Evolutionary conservation across 1,284 basidiomycete genomes (phyloP), one percentile per base, ranked within the genome.

Genomic region (Phenoliferia sp.): DNA sequence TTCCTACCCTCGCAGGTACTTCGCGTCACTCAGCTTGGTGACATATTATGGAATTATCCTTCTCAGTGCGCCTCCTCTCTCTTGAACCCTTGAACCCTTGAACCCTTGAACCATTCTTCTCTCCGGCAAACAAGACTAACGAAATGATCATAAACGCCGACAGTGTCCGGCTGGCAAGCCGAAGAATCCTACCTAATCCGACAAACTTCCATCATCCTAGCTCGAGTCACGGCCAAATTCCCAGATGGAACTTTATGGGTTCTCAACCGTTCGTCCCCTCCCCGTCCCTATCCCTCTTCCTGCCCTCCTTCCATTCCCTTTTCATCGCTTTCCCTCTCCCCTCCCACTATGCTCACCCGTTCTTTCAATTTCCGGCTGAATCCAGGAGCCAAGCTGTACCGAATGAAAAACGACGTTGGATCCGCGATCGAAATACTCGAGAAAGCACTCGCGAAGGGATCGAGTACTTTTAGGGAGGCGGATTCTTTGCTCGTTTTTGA

Each of bases 401-500:
- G 75, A 16, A 63, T 63, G n/a, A 59, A 64, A 7, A 65, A 64
- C n/a, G 19, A 67, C 16, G 64, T 64, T 3, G 68, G 67, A 15
- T 52, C 39, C 0, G 75, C 75, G 15, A 64, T 71, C 31, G 19
- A 29, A 22, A 67, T 72, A 26, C 62, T 75, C 7, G 62, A 71
- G 36, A 34, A 50, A 7, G 69, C 66, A 6, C 60, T 73, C 10
- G 35, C 29, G 31, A 34, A 63, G 19, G 68, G 65, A 4, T 70
- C 64, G 4, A n/a, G n/a, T n/a, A 26, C 58, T 7, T 76, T 75
- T 67, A 59, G 73, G 15, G 73, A 76, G 55, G 75, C 75, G 2
- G 71, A 72, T n/a, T 73, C 70, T 29, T 59, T 74, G 6, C 69
- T 76, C n/a, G 70, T 70, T 0, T 76, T 75, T 50, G 75, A 76